Evolutionary conservation across 176 grass and related monocot species (phyloP).

Genomic region (Carex littledalei): DNA sequence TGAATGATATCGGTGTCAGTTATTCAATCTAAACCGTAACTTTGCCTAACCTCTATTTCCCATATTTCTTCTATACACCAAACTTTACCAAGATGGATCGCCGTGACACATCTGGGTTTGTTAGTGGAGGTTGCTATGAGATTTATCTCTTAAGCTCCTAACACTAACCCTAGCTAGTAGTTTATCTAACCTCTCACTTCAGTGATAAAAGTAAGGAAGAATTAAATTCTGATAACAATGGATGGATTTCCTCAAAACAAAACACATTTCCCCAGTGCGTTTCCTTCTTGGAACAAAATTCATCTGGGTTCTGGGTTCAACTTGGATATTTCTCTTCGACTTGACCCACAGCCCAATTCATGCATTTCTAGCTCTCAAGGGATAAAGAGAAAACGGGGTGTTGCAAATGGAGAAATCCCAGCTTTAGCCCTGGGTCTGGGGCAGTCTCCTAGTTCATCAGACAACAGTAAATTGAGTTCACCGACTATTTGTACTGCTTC

Average conservation of each 20-base stretch:
- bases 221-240: slow-evolving; percentile 36
- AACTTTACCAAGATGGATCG: slow-evolving; percentile 74
- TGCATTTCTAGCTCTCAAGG: slow-evolving; percentile 28
- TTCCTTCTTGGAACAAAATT: slow-evolving; percentile 26
- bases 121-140: slow-evolving; percentile 76
- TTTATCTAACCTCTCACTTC: slow-evolving; percentile 38
- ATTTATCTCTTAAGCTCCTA: slow-evolving; percentile 32
- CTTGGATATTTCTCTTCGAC: slow-evolving; percentile 17
- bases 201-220: slow-evolving; percentile 34
- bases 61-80: slow-evolving; percentile 38
- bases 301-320: slow-evolving; percentile 19
- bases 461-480: slow-evolving; percentile 67
- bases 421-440: slow-evolving; percentile 49
- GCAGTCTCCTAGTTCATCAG: slow-evolving; percentile 49
- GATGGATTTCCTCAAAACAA: slow-evolving; percentile 31
- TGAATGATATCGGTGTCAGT: slow-evolving; percentile 2
- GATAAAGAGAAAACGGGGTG: slow-evolving; percentile 35
- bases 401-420: slow-evolving; percentile 34
- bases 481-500: slow-evolving; percentile 43
- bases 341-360: slow-evolving; percentile 22
- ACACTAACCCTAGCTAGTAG: slow-evolving; percentile 48
- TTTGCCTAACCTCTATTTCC: slow-evolving; percentile 32
- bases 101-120: slow-evolving; percentile 71
- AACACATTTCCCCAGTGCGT: slow-evolving; percentile 20
- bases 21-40: slow-evolving; percentile 29